Evolutionary conservation across 495 filamentous ascomycete genomes (phyloP), one percentile per base, ranked within the genome.

Genomic region (Poronia punctata): DNA sequence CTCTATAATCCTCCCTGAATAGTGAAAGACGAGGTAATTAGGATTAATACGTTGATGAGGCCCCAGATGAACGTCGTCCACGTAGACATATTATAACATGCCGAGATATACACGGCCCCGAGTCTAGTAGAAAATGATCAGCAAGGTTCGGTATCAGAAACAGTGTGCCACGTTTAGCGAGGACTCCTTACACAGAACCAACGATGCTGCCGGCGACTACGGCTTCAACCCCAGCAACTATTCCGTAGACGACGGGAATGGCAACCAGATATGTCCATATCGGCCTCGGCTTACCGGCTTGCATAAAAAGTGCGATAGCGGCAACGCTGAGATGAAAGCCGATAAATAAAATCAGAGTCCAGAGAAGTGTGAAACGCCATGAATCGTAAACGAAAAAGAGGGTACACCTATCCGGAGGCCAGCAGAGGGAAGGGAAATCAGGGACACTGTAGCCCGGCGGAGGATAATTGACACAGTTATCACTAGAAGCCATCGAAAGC

Each of bases 41-140:
- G 60, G n/a, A 95, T 76, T 38, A 96, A 59, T 2, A 93, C 78
- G 53, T 89, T 95, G 57, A 95, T 82, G 49, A 84, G 70, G n/a
- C 81, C 83, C 92, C 92, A 98, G 35, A 93, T 73, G 53, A 95
- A 86, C 10, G 92, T 92, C 27, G 95, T 83, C 92, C 93, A 98
- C 2, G 92, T 96, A 37, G 88, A 93, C 90, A 97, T 95, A 46
- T 78, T 66, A 55, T 94, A 95, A 61, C 80, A 85, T 21, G 88
- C 92, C 11, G 86, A 77, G 48, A 84, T 78, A 54, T 97, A 98
- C 30, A 92, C 79, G 5, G 83, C 84, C 17, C 87, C 88, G 8
- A 98, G 75, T 35, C 90, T 96, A 31, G 7, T 8, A 7, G 25
- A 51, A 49, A 25, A 36, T 59, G 26, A 64, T 61, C 46, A 49